Evolutionary conservation across 148 eudicot genomes (phyloP), one percentile per base, ranked within the genome.

Genomic region (Cornus controversa): DNA sequence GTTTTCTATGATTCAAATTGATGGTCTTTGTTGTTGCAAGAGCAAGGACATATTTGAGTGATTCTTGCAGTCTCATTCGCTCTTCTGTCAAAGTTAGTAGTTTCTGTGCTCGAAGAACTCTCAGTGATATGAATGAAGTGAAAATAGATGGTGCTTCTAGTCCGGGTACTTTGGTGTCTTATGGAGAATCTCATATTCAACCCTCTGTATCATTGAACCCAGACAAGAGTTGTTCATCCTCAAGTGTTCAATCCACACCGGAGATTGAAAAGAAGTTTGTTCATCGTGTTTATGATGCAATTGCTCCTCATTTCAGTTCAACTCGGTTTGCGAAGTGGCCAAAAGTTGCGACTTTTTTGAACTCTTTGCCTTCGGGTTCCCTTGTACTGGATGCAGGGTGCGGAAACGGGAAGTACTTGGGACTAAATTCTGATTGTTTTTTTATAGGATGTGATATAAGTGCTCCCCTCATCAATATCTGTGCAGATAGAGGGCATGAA

Each of bases 261-360:
- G 97, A 93, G 88, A 93, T 96, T 34, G 99, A 96, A 80, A 93
- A 90, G 85, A 90, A 90, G 62, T 96, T 91, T 58, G 99, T 96
- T 14, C 99, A 96, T 82, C 88, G 86, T 68, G 99, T 96, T 54
- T 96, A 96, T 78, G 99, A 96, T 82, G 99, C 99, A 47, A 96
- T 96, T 64, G 99, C 99, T 40, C 99, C 96, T 4, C 99, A 96
- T 75, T 96, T 96, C 69, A 96, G 99, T 78, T 83, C 99, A 11
- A 96, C 99, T 14, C 88, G 99, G 20, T 96, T 88, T 69, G 99
- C 99, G 20, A 96, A 91, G 84, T 96, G 99, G 99, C 99, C 99
- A 15, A 96, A 96, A 79, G 99, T 96, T 70, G 88, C 96, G 27
- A 76, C 84, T 1, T 96, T 96, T 85, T 84, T 96, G 74, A 89